Base-by-base conservation (phyloP, 768 basidiomycete genomes). In the Pisolithus sp. region DNA sequence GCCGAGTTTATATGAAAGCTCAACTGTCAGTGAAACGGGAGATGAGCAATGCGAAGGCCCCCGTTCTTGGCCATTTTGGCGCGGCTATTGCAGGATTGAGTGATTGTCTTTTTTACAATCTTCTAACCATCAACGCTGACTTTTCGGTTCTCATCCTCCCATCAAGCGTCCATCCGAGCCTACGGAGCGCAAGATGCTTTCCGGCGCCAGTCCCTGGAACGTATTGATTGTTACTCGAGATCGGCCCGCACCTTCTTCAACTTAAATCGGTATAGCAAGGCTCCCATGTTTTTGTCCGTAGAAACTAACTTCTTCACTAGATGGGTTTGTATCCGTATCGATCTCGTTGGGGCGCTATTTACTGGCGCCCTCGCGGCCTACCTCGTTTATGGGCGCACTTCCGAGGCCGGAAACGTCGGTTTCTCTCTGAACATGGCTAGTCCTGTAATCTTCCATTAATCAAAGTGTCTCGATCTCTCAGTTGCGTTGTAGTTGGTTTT, bases 1-100 rank as follows among this genome's bases (percentile, higher is more conserved):
- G 77, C 28, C 71, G 73, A 36, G 61, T 80, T 13, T 82, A 81
- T 61, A 78, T 82, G 59, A 72, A 72, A 53, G 76, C 77, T 5
- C 81, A 83, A 55, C 68, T 81, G 15, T 71, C 74, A 12, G 74
- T 80, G 53, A 82, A 82, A 66, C 71, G 80, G 18, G 76, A 80
- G 62, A 75, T 77, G 76, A 76, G 73, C 41, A 77, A 76, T 49
- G 70, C 72, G 4, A 71, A 73, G 44, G 68, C 75, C 7, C 79
- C 80, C 0, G 71, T 80, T 3, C 68, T 77, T 46, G 74, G 72
- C 17, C 75, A 77, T 53, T 78, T 82, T 57, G 72, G 75, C 5
- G 76, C 79, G 17, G 75, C 78, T 1, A 73, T 81, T 18, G 62
- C 73, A 12, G 81, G 81, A 36, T 54, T 78, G n/a, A 65, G 74